Percentiles rank a stretch among this genome's conserved stretches.
Evolutionary conservation across 257 asterid species (phyloP).

Genomic region (Nicotiana tomentosiformis): DNA sequence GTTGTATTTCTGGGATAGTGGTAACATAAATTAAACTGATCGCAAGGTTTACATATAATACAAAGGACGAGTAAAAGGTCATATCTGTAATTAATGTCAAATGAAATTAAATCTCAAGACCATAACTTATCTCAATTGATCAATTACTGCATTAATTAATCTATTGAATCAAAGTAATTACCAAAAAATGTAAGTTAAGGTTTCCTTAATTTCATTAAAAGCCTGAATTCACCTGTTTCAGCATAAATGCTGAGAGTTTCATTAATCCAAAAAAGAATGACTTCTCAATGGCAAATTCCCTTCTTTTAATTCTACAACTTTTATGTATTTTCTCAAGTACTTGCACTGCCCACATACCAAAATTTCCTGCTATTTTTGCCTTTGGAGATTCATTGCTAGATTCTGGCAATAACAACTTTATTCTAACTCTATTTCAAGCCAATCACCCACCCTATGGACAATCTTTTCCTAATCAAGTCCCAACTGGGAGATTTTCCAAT

Average conservation of each 20-base stretch:
- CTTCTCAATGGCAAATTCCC: neutral
- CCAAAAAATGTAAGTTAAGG: too few species aligned
- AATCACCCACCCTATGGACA: constrained; percentile 22
- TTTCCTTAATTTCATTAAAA: too few species aligned
- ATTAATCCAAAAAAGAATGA: neutral
- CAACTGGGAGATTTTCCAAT: constrained; percentile 23
- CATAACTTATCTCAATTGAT: too few species aligned
- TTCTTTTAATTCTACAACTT: neutral
- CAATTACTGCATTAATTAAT: too few species aligned
- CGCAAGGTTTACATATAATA: too few species aligned
- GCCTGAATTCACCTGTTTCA: neutral
- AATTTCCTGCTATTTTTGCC: constrained; percentile 5
- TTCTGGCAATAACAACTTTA: constrained; percentile 25
- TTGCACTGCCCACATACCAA: neutral
- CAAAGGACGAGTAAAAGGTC: too few species aligned
- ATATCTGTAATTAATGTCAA: too few species aligned
- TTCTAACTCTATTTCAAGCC: constrained; percentile 15
- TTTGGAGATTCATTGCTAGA: constrained; percentile 23
- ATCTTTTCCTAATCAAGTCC: constrained; percentile 10
- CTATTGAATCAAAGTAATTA: too few species aligned
- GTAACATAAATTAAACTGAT: too few species aligned
- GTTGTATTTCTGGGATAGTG: too few species aligned
- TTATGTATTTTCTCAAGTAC: neutral
- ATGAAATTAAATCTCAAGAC: too few species aligned
- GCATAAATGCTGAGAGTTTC: neutral